These are phyloP conservation scores for Vaccinium myrtillus DNA, from an alignment of 148 eudicot genomes.

Conservation along the genomic window DNA sequence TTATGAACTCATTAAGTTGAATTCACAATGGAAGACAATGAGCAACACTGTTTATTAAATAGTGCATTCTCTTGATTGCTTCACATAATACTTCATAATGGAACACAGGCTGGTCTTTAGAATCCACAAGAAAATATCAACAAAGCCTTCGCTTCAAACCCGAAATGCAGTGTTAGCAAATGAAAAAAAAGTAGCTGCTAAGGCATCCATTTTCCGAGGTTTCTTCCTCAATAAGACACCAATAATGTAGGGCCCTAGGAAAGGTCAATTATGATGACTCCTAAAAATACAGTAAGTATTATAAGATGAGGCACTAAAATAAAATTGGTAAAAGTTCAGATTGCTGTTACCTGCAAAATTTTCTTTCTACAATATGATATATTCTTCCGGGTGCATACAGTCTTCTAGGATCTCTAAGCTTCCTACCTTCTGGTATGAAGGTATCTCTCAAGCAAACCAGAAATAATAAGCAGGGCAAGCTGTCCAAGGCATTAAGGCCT, in stretches of 20 bases:
- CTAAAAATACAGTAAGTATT: neutral
- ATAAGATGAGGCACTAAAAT: neutral
- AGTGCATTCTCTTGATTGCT: neutral
- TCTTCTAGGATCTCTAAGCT: conserved; percentile 82
- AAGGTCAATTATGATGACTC: neutral
- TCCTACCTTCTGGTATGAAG: conserved; percentile 72
- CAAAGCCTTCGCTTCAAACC: too few relatives aligned
- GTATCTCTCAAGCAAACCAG: conserved; percentile 89
- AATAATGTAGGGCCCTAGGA: neutral
- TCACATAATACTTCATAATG: neutral
- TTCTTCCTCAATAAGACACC: too few relatives aligned
- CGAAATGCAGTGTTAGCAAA: too few relatives aligned
- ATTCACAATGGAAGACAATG: neutral
- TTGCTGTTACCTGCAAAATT: conserved; percentile 71
- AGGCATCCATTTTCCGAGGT: too few relatives aligned
- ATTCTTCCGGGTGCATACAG: conserved; percentile 93
- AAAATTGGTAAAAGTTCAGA: neutral
- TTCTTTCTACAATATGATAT: conserved; percentile 94
- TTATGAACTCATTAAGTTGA: neutral
- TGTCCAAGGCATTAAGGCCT: conserved; percentile 68
- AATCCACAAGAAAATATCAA: neutral
- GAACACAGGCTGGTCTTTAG: neutral
- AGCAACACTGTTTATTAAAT: neutral
- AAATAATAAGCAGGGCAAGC: conserved; percentile 92
- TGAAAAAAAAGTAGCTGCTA: too few relatives aligned